Evolutionary conservation across 139 green algal species (phyloP).

Genomic region (Chlamydomonas schloesseri): DNA sequence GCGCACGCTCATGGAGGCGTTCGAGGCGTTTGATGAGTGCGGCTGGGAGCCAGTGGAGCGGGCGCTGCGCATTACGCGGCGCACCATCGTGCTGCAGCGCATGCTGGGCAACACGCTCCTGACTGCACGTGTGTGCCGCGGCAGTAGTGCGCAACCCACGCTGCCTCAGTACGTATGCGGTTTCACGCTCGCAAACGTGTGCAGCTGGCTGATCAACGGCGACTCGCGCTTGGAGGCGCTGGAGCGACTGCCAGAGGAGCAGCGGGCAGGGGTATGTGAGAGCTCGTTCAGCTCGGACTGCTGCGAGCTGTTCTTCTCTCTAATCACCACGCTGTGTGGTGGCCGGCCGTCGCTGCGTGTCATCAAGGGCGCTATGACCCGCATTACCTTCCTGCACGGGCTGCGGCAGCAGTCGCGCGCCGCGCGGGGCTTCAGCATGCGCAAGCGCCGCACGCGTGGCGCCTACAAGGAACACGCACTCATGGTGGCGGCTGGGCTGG

Average conservation of each 20-base stretch:
- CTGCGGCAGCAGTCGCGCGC: background rate
- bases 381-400: too few species aligned
- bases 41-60: background rate
- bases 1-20: background rate
- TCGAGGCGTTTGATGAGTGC: background rate
- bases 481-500: background rate
- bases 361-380: too few species aligned
- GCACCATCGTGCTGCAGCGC: background rate
- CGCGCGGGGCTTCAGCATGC: background rate
- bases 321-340: background rate
- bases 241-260: background rate
- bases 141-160: background rate
- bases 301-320: background rate
- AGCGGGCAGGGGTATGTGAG: background rate
- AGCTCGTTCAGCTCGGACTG: background rate
- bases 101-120: background rate
- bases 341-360: too few species aligned
- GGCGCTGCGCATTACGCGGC: background rate
- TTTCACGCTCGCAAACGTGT: background rate
- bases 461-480: background rate
- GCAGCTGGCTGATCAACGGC: background rate
- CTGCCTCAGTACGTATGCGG: background rate
- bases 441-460: background rate
- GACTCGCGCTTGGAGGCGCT: background rate
- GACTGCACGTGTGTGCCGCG: background rate